Evolutionary conservation across 1,284 basidiomycete genomes (phyloP).

Genomic region (Puccinia brachypodii): DNA sequence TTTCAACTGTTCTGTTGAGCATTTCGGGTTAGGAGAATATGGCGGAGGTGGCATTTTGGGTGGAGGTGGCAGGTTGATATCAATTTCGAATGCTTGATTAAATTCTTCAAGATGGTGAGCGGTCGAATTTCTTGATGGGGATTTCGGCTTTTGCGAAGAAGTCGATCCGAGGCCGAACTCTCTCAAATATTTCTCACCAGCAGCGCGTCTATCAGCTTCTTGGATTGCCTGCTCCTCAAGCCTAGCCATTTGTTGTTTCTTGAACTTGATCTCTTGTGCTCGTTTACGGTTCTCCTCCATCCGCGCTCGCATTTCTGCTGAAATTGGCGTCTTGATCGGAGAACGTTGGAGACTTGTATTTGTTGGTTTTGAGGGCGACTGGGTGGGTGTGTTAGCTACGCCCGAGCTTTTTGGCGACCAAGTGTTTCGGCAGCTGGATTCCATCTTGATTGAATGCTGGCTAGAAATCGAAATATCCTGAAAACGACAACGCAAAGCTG

Average conservation of each 20-base stretch:
- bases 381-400: background rate
- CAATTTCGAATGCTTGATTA: conserved; percentile 1
- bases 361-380: background rate
- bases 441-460: background rate
- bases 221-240: background rate
- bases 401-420: background rate
- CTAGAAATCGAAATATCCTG: background rate
- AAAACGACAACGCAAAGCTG: background rate
- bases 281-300: conserved; percentile 22
- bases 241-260: background rate
- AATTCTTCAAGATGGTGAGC: background rate
- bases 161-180: conserved; percentile 29
- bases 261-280: background rate
- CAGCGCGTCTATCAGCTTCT: conserved; percentile 29
- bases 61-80: background rate
- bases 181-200: conserved; percentile 33
- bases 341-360: background rate
- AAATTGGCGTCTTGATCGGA: conserved; percentile 7
- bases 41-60: background rate
- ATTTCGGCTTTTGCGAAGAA: background rate
- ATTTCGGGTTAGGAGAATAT: conserved; percentile 38
- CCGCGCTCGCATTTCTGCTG: conserved; percentile 23
- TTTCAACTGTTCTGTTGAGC: conserved; percentile 36
- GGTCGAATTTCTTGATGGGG: background rate
- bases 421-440: background rate